Conservation (phyloP, 345 rosid genomes). For the Fremontodendron californicum region DNA sequence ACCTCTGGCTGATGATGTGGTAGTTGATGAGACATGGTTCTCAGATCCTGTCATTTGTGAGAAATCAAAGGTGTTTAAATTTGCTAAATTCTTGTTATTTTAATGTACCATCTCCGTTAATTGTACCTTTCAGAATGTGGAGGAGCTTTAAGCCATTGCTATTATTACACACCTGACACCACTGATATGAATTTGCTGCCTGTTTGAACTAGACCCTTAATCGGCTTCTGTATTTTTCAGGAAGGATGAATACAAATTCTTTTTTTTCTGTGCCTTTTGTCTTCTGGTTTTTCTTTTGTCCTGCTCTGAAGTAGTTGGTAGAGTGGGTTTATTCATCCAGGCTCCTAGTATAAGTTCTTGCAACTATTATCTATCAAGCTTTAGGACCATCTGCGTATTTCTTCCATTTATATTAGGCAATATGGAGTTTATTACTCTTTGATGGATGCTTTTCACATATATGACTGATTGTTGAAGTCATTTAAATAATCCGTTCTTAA, state of each 20-base stretch:
- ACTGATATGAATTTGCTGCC: neutral
- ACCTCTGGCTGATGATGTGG: neutral
- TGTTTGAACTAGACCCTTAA: neutral
- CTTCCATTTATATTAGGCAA: neutral
- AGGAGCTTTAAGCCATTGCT: neutral
- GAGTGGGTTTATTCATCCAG: neutral
- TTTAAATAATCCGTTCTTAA: neutral
- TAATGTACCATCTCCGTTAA: neutral
- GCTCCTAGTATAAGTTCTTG: neutral
- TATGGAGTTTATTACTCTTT: neutral
- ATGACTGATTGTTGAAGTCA: neutral
- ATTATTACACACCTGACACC: no score
- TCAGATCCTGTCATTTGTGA: neutral
- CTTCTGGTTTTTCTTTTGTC: neutral
- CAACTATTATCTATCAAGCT: neutral
- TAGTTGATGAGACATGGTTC: slow-evolving; percentile 11
- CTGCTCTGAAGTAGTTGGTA: neutral
- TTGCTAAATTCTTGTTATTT: neutral
- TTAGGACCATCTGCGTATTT: neutral
- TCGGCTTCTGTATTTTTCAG: neutral
- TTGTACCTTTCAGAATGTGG: neutral
- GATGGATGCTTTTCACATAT: neutral
- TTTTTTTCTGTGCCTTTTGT: no score
- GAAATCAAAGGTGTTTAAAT: neutral
- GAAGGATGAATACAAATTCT: neutral